Conservation (phyloP, 805 yeast species). For the Schwanniomyces occidentalis region DNA sequence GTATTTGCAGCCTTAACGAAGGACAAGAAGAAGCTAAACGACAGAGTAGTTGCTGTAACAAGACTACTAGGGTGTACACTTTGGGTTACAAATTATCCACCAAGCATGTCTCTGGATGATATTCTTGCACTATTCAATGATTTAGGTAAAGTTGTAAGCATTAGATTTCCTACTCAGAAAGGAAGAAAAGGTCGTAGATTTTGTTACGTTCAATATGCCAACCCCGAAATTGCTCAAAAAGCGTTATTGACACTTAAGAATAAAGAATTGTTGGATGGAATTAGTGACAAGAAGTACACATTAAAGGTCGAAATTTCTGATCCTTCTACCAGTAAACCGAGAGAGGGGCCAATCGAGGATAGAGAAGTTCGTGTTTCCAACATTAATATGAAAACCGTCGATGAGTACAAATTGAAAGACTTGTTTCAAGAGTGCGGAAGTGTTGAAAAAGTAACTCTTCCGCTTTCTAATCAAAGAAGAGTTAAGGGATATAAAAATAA, state of each 20-base stretch:
- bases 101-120: conserved; percentile 41
- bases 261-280: conserved; percentile 27
- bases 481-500: conserved; percentile 41
- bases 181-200: conserved; percentile 61
- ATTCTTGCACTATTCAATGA: conserved; percentile 41
- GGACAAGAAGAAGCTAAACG: conserved; percentile 49
- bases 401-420: conserved; percentile 35
- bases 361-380: conserved; percentile 59
- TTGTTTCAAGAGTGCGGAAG: conserved; percentile 52
- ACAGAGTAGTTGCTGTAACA: conserved; percentile 44
- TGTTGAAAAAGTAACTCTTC: conserved; percentile 53
- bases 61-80: conserved; percentile 51
- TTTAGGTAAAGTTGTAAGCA: conserved; percentile 44
- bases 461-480: conserved; percentile 36
- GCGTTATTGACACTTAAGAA: conserved; percentile 48
- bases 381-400: conserved; percentile 46
- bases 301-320: conserved; percentile 64
- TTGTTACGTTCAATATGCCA: conserved; percentile 64
- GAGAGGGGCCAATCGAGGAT: conserved; percentile 52
- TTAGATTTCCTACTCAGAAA: conserved; percentile 65
- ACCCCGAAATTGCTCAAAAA: conserved; percentile 40
- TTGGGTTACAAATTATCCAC: conserved; percentile 78
- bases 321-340: conserved; percentile 36
- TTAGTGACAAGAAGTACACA: conserved; percentile 24
- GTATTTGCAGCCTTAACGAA: conserved; percentile 62